Percentiles rank a stretch among this genome's conserved stretches.
phyloP scores from a whole-genome alignment of 805 yeast species.

The Myxozyma udenii region DNA sequence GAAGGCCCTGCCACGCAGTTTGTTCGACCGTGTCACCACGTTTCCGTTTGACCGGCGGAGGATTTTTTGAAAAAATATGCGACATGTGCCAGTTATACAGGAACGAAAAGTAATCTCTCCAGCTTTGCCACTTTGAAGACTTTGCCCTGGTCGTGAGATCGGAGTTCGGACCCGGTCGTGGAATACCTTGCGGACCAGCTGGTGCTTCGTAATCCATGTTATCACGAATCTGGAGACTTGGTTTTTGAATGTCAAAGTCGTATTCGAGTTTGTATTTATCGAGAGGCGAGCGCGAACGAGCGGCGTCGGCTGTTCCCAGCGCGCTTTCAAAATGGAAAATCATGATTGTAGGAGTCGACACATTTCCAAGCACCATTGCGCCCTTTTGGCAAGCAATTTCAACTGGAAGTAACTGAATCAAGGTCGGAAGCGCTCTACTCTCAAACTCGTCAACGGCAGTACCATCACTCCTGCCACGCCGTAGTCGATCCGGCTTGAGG shows the following conservation, averaged over 20 bases:
- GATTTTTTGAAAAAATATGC: background rate
- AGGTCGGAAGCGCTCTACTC: conserved; percentile 14
- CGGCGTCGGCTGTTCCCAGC: conserved; percentile 56
- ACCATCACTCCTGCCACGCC: no score
- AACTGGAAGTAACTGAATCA: conserved; percentile 54
- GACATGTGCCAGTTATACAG: conserved; percentile 4
- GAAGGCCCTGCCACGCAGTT: conserved; percentile 70
- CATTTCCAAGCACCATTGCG: conserved; percentile 76
- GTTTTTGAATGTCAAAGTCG: conserved; percentile 48
- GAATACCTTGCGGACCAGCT: background rate
- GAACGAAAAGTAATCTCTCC: conserved; percentile 16
- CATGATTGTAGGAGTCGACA: conserved; percentile 67
- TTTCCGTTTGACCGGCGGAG: background rate
- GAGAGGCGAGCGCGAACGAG: conserved; percentile 40
- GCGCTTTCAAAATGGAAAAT: conserved; percentile 58
- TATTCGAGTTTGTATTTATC: conserved; percentile 57
- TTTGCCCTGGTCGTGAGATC: background rate
- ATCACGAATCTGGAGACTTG: conserved; percentile 63
- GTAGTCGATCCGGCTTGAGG: background rate
- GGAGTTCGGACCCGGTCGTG: background rate
- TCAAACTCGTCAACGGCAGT: background rate
- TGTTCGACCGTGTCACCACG: background rate
- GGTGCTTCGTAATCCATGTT: conserved; percentile 59
- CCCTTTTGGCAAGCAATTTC: conserved; percentile 59
- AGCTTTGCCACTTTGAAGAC: conserved; percentile 18